Conservation (phyloP, 2,329 filamentous ascomycete genomes). For the Pseudogymnoascus sp. region DNA sequence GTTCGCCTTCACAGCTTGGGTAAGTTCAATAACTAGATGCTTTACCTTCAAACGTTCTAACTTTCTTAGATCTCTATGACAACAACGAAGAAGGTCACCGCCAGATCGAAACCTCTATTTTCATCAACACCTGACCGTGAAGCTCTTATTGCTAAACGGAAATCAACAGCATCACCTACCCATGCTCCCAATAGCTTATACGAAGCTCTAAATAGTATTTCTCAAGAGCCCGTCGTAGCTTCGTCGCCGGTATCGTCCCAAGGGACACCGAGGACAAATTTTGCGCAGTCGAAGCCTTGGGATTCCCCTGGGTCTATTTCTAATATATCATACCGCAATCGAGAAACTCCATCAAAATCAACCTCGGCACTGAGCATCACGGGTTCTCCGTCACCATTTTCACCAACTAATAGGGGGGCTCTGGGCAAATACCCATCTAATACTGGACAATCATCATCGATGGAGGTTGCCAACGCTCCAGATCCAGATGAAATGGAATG, state of each 20-base stretch:
- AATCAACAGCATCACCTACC: background rate
- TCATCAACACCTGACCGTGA: background rate
- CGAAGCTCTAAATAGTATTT: background rate
- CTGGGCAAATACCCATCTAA: background rate
- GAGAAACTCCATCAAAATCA: background rate
- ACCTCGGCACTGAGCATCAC: background rate
- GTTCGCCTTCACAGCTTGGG: conserved; percentile 42
- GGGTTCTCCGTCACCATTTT: background rate
- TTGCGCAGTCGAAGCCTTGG: background rate
- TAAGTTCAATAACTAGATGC: conserved; percentile 32
- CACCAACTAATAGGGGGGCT: background rate
- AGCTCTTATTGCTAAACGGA: background rate
- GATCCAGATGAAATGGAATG: conserved; percentile 54
- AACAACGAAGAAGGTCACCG: background rate
- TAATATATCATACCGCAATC: conserved; percentile 2
- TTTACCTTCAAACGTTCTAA: background rate
- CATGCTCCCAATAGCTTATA: background rate
- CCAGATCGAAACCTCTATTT: conserved; percentile 1
- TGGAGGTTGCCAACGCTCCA: conserved; percentile 19
- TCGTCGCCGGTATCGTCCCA: background rate
- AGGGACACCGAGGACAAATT: background rate
- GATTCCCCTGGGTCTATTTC: background rate
- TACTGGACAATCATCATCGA: background rate
- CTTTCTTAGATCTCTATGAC: background rate
- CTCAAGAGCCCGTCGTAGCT: background rate